Evolutionary conservation across 139 green algal species (phyloP), one percentile per base, ranked within the genome.

Genomic region (Eudorina sp.): DNA sequence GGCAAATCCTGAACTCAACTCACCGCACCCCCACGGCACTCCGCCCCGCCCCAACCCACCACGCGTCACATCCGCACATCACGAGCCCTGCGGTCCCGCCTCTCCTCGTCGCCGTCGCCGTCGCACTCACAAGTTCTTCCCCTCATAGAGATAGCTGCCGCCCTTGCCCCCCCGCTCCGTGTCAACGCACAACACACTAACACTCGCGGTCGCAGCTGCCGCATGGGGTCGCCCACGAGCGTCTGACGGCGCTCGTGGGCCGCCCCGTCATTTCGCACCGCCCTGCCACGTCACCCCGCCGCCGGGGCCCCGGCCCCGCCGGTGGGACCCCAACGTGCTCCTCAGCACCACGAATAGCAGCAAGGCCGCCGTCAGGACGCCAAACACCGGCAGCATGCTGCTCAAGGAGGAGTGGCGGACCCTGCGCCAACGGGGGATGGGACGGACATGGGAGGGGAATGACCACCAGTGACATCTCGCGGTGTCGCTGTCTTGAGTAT

Each of bases 231-330:
- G 75, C 75, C 75, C 75, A 83, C 75, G 75, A 83, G 51, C 48
- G 48, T 48, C 18, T 3, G 6, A 48, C 14, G 48, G 60, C 80
- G 80, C 82, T 55, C 82, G 82, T 88, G 82, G 82, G 82, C 82
- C 82, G 82, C 66, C 64, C 82, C 82, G 82, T 88, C 82, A 88
- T 58, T 87, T 87, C n/a, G 38, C 60, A 38, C 19, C 40, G 53
- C 38, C 38, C 38, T 8, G 6, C 19, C 3, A 46, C 0, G 3
- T 55, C 29, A 29, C 29, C 9, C 4, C 21, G 73, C 73, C 11
- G 48, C 75, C 75, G 31, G 3, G 31, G 48, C 48, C 14, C 38
- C 40, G 4, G 8, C 40, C 43, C 40, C 55, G 43, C 16, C 58
- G 4, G 4, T 29, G 27, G 25, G 41, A 23, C 41, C 9, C 13